Conservation (phyloP, 192 early-diverging fungal species). For the Umbelopsis isabellina region DNA sequence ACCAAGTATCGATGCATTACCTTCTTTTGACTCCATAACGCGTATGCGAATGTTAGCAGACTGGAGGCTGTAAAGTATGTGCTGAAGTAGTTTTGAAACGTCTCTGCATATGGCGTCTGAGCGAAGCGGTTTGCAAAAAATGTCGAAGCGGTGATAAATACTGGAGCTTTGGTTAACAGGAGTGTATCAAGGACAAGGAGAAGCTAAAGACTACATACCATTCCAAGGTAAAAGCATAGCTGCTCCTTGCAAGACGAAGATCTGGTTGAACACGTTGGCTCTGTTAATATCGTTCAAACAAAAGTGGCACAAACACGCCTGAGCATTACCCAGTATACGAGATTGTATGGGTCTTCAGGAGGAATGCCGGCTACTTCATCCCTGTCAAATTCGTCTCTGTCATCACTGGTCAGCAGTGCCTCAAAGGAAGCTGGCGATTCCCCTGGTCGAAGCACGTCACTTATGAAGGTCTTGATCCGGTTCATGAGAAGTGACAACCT, state of each 20-base stretch:
- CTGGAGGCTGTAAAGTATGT: constrained; percentile 64
- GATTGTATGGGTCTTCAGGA: constrained; percentile 48
- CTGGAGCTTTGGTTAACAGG: constrained; percentile 23
- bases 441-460: constrained; percentile 6
- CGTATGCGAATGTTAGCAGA: constrained; percentile 54
- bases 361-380: constrained; percentile 24
- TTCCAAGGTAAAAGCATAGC: constrained; percentile 83
- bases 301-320: too few species aligned
- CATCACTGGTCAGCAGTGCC: background rate
- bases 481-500: background rate
- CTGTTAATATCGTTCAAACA: too few species aligned
- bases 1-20: constrained; percentile 27
- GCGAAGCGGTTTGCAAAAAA: constrained; percentile 69
- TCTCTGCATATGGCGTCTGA: constrained; percentile 59
- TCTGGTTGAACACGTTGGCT: constrained; percentile 12
- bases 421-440: constrained; percentile 13
- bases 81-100: constrained; percentile 82
- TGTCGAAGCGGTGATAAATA: constrained; percentile 79
- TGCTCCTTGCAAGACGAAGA: constrained; percentile 77
- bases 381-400: background rate
- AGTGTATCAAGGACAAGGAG: background rate
- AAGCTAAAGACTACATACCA: constrained; percentile 38
- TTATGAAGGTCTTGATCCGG: constrained; percentile 13
- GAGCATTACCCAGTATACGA: constrained; percentile 48
- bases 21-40: constrained; percentile 54